phyloP scores from a whole-genome alignment of 805 yeast genomes.

The Spathaspora hagerdaliae region DNA sequence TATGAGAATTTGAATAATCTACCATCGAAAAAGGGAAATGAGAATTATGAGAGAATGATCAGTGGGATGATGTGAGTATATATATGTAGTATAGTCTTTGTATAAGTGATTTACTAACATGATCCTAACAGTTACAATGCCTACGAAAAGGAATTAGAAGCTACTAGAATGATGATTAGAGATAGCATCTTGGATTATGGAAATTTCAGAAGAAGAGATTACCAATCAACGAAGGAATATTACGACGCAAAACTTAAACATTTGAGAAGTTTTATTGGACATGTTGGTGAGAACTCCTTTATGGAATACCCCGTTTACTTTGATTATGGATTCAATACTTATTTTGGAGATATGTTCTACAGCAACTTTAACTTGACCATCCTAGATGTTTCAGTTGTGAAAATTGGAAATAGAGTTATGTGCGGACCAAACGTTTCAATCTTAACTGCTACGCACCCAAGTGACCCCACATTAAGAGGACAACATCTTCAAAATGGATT shows the following conservation, averaged over 20 bases:
- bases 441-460: slow-evolving; percentile 9
- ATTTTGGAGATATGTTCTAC: slow-evolving; percentile 10
- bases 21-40: slow-evolving; percentile 10
- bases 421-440: slow-evolving; percentile 11
- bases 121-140: slow-evolving; percentile 4
- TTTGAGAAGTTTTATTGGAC: slow-evolving; percentile 9
- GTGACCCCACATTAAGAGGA: slow-evolving; percentile 10
- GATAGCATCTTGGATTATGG: slow-evolving; percentile 10
- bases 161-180: slow-evolving; percentile 6
- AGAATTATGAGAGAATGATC: slow-evolving; percentile 14
- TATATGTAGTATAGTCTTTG: background rate
- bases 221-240: slow-evolving; percentile 3
- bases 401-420: slow-evolving; percentile 11
- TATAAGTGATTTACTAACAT: background rate
- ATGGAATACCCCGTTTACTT: slow-evolving; percentile 11
- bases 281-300: slow-evolving; percentile 8
- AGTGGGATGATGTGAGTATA: slow-evolving; percentile 11
- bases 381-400: slow-evolving; percentile 11
- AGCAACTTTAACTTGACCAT: slow-evolving; percentile 10
- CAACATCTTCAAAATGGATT: slow-evolving; percentile 7
- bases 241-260: slow-evolving; percentile 7
- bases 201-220: slow-evolving; percentile 7
- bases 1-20: slow-evolving; percentile 8
- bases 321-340: slow-evolving; percentile 12
- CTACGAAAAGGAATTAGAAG: slow-evolving; percentile 5